phyloP scores from a whole-genome alignment of 2,329 filamentous ascomycete species.

The Apiospora hydei region DNA sequence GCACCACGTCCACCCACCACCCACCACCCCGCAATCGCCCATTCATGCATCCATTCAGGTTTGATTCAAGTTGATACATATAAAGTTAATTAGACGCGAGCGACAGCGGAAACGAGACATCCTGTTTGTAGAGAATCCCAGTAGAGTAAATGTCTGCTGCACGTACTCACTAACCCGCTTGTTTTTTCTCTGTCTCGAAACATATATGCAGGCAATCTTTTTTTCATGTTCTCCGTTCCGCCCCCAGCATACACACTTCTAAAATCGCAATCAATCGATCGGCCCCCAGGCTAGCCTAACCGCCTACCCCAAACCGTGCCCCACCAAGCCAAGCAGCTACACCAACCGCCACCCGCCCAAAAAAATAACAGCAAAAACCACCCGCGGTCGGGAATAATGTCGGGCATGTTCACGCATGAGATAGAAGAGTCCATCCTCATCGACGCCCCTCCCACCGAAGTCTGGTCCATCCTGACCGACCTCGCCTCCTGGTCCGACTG shows the following conservation, averaged over 20 bases:
- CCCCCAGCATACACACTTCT: too few species aligned
- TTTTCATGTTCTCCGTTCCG: too few species aligned
- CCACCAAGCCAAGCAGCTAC: too few species aligned
- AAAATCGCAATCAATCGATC: too few species aligned
- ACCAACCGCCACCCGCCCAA: neutral
- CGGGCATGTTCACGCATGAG: neutral
- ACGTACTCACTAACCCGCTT: too few species aligned
- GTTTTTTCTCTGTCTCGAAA: too few species aligned
- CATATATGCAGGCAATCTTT: too few species aligned
- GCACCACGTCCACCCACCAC: neutral
- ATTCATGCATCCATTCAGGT: neutral
- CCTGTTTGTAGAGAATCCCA: too few species aligned
- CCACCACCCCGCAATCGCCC: neutral
- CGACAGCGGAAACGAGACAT: neutral
- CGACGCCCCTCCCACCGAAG: neutral
- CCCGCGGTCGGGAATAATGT: neutral
- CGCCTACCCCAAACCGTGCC: too few species aligned
- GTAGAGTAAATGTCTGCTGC: too few species aligned
- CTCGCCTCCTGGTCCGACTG: neutral
- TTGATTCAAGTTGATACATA: too few species aligned
- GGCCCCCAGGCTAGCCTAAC: too few species aligned
- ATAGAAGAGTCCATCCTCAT: slow-evolving; percentile 14
- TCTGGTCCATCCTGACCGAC: slow-evolving; percentile 1
- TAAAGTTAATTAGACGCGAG: neutral
- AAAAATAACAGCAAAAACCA: neutral